Conservation (phyloP, 129 eudicot genomes). For the Heracleum sosnowskyi region DNA sequence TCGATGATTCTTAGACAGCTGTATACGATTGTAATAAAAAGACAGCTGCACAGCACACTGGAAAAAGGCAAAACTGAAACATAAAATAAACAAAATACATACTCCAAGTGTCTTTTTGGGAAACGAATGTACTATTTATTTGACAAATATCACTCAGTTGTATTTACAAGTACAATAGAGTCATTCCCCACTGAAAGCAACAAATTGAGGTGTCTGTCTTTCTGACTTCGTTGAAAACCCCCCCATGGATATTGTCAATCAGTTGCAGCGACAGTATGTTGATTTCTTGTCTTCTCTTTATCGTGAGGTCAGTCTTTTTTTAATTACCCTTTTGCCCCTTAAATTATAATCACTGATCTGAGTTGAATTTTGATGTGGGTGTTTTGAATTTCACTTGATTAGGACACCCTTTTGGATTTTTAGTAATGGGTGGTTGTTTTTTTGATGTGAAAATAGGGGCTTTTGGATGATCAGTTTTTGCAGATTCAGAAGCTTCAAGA, state of each 20-base stretch:
- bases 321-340: not conserved
- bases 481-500: constrained; percentile 24
- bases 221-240: not conserved
- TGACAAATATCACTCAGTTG: not conserved
- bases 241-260: constrained; percentile 3
- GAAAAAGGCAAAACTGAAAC: too few relatives aligned
- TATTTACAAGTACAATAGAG: not conserved
- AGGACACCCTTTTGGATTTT: not conserved
- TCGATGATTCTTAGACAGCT: too few relatives aligned
- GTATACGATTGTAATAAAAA: too few relatives aligned
- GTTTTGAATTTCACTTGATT: not conserved
- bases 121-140: too few relatives aligned
- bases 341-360: not conserved
- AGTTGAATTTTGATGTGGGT: not conserved
- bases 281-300: constrained; percentile 16
- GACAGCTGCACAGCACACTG: too few relatives aligned
- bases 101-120: too few relatives aligned
- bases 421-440: not conserved
- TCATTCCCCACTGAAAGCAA: not conserved
- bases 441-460: constrained; percentile 13
- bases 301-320: constrained; percentile 13
- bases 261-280: constrained; percentile 18
- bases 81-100: too few relatives aligned
- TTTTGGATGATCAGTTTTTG: constrained; percentile 23
- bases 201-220: not conserved